A percentile compares a stretch with the other conserved stretches of the same genome.
Evolutionary conservation across 2,329 filamentous ascomycete genomes (phyloP).

Genomic region (Cladosporium cucumerinum): DNA sequence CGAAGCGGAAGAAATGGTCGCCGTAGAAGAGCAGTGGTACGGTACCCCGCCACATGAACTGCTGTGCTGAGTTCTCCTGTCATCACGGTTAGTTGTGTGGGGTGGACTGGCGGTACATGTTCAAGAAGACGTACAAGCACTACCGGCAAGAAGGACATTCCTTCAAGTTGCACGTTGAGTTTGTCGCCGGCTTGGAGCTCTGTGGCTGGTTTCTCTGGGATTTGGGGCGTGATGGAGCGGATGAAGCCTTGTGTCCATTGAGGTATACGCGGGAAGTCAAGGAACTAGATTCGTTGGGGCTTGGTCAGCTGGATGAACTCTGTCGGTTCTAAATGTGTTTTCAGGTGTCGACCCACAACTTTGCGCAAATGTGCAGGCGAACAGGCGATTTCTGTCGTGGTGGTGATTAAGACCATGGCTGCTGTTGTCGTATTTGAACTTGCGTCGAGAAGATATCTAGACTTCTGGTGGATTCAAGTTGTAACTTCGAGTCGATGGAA

Average conservation of each 20-base stretch:
- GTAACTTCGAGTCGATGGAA: neutral
- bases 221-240: conserved; percentile 14
- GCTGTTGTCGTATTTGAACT: neutral
- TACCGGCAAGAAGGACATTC: conserved; percentile 19
- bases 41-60: conserved; percentile 21
- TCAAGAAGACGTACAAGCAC: conserved; percentile 11
- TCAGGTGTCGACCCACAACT: neutral
- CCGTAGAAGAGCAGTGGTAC: conserved; percentile 19
- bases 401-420: neutral
- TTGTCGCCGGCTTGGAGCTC: conserved; percentile 17
- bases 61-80: conserved; percentile 13
- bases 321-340: neutral
- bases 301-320: neutral
- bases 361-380: neutral
- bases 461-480: too few relatives aligned
- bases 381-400: neutral
- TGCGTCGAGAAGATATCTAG: neutral
- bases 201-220: neutral
- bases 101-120: too few relatives aligned
- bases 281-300: conserved; percentile 13
- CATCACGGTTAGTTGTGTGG: too few relatives aligned
- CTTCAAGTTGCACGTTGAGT: conserved; percentile 17
- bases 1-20: conserved; percentile 22
- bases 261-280: conserved; percentile 20
- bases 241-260: conserved; percentile 16